phyloP scores from a whole-genome alignment of 1,284 basidiomycete genomes.

The Cryptococcus sp. region DNA sequence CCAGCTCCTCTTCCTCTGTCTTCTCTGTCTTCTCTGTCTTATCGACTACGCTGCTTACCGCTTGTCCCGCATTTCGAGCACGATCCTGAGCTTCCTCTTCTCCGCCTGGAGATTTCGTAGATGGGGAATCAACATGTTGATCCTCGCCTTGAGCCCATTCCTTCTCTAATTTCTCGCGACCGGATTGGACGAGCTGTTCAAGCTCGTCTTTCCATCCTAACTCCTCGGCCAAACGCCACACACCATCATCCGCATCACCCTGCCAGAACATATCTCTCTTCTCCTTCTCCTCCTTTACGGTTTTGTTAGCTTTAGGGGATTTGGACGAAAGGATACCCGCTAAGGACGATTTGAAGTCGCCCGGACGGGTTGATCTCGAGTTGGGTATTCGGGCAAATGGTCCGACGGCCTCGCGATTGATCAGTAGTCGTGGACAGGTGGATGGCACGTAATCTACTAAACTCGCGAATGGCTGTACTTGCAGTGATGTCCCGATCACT shows the following conservation, averaged over 20 bases:
- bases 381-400: slow-evolving; percentile 26
- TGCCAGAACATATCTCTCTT: slow-evolving; percentile 47
- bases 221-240: slow-evolving; percentile 34
- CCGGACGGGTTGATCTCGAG: not conserved
- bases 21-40: slow-evolving; percentile 9
- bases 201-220: slow-evolving; percentile 51
- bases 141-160: slow-evolving; percentile 26
- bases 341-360: not conserved
- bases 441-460: slow-evolving; percentile 54
- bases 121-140: not conserved
- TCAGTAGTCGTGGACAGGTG: slow-evolving; percentile 55
- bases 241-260: slow-evolving; percentile 51
- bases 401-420: slow-evolving; percentile 60
- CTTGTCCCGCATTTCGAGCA: slow-evolving; percentile 3
- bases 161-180: slow-evolving; percentile 28
- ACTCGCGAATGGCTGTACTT: slow-evolving; percentile 60
- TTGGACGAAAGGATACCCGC: not conserved
- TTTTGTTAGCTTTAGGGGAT: not conserved
- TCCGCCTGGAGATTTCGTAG: too few species aligned
- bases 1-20: slow-evolving; percentile 12
- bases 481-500: slow-evolving; percentile 82
- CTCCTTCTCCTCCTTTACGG: not conserved
- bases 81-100: slow-evolving; percentile 4
- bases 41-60: not conserved
- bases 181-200: slow-evolving; percentile 32